Evolutionary conservation across 2,329 filamentous ascomycete genomes (phyloP).

Genomic region (Fusarium concolor): DNA sequence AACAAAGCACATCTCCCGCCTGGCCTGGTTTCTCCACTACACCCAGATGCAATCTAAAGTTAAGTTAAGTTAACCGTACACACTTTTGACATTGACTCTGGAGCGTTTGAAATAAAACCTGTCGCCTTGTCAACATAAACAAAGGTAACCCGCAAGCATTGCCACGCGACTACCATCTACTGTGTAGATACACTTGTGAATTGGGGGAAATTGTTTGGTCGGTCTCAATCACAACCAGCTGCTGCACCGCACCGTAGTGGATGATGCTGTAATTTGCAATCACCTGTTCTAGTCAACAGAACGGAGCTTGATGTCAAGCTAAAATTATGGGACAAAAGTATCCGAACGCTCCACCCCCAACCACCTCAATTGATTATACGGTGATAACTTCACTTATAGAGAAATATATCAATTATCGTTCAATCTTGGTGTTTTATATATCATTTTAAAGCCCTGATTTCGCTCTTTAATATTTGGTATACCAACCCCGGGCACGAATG

Average conservation of each 20-base stretch:
- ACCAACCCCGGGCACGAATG: no score
- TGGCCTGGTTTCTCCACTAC: constrained; percentile 4
- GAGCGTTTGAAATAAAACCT: background rate
- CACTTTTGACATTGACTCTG: constrained; percentile 7
- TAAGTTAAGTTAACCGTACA: background rate
- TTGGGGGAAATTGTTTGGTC: constrained; percentile 18
- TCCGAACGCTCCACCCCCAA: no score
- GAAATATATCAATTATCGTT: no score
- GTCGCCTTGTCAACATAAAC: background rate
- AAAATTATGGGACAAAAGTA: no score
- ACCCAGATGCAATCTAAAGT: constrained; percentile 1
- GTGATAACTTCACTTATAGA: no score
- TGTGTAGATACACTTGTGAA: background rate
- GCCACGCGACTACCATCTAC: background rate
- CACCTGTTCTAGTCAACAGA: background rate
- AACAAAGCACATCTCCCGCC: constrained; percentile 6
- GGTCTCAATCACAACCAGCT: constrained; percentile 22
- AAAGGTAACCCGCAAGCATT: background rate
- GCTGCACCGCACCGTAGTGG: constrained; percentile 3
- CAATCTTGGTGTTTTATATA: no score
- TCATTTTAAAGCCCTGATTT: no score
- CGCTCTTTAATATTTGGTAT: no score
- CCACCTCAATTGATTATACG: no score
- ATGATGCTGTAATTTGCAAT: constrained; percentile 29
- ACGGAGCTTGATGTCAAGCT: constrained; percentile 14